Evolutionary conservation across 305 asterid genomes (phyloP).

Genomic region (Fraxinus floribunda): DNA sequence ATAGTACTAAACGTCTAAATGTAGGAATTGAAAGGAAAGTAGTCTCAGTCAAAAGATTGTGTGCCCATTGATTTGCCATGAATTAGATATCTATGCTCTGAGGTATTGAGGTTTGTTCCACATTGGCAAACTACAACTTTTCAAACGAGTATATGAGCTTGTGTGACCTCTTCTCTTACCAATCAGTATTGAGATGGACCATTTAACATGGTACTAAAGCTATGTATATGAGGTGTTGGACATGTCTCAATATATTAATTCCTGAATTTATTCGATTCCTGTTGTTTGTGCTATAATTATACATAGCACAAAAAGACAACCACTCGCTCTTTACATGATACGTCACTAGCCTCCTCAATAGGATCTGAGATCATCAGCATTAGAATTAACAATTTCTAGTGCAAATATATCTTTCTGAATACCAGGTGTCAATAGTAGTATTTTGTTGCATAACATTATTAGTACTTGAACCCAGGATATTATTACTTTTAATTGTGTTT

Average conservation of each 20-base stretch:
- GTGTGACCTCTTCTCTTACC: neutral
- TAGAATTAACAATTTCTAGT: neutral
- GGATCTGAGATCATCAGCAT: neutral
- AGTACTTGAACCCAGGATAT: neutral
- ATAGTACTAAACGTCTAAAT: neutral
- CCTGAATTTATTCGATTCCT: neutral
- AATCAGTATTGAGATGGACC: neutral
- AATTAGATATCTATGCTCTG: neutral
- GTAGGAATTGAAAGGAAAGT: neutral
- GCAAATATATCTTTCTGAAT: neutral
- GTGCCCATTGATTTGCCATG: neutral
- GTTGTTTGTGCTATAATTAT: neutral
- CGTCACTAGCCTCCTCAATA: neutral
- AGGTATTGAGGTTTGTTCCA: neutral
- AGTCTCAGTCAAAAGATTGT: neutral
- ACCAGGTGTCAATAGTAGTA: neutral
- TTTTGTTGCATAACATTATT: neutral
- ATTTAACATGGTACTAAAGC: neutral
- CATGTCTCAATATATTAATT: neutral
- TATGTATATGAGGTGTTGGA: neutral
- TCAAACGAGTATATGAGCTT: neutral
- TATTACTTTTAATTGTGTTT: neutral
- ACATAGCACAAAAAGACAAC: neutral
- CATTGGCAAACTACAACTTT: neutral
- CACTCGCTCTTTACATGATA: neutral